Percentiles rank a stretch among this genome's conserved stretches.
Conservation (phyloP, 495 filamentous ascomycete genomes). For the Lasiosphaeria ovina region DNA sequence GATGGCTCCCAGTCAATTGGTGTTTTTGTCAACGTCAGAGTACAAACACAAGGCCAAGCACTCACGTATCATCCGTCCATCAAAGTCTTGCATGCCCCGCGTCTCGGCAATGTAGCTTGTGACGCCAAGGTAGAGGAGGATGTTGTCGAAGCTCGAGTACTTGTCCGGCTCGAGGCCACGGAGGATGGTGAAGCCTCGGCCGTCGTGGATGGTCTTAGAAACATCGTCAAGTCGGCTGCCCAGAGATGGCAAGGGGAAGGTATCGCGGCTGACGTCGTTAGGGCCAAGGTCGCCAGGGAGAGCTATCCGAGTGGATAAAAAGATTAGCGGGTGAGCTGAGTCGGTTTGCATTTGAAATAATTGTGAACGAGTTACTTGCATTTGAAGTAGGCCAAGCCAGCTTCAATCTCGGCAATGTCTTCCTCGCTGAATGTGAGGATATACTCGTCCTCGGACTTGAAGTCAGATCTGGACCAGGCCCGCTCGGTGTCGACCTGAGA, state of each 20-base stretch:
- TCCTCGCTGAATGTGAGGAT: conserved; percentile 20
- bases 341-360: background rate
- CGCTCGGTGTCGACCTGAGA: conserved; percentile 20
- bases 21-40: background rate
- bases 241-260: conserved; percentile 26
- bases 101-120: conserved; percentile 34
- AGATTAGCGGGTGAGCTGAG: background rate
- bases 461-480: conserved; percentile 29
- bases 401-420: conserved; percentile 29
- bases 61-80: conserved; percentile 32
- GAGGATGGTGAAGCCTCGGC: conserved; percentile 27
- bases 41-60: background rate
- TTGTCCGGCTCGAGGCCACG: conserved; percentile 29
- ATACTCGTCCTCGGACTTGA: conserved; percentile 28
- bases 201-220: conserved; percentile 25
- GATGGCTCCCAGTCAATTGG: background rate
- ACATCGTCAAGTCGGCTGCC: conserved; percentile 15
- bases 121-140: conserved; percentile 33
- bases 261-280: conserved; percentile 23
- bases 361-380: conserved; percentile 6
- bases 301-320: conserved; percentile 4
- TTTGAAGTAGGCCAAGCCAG: conserved; percentile 26
- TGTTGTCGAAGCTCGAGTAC: conserved; percentile 29
- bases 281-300: conserved; percentile 20
- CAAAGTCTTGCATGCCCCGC: conserved; percentile 31